Percentiles rank a stretch among this genome's conserved stretches.
Conservation (phyloP, 495 filamentous ascomycete species). For the Halenospora varia region DNA sequence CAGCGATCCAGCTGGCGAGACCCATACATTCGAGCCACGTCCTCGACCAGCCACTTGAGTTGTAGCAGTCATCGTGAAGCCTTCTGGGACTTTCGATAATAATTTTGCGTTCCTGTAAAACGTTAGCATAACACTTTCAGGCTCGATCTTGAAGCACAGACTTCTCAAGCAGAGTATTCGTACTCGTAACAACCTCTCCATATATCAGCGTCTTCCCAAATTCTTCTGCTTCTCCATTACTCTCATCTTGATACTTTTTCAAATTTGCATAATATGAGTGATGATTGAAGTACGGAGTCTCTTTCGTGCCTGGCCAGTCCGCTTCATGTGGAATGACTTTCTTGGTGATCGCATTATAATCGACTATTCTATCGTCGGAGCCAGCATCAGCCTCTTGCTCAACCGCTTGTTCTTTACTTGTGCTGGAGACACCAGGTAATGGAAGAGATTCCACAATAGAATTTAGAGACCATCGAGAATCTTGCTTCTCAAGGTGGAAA, state of each 20-base stretch:
- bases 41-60: constrained; percentile 89
- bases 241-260: constrained; percentile 56
- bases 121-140: constrained; percentile 23
- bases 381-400: constrained; percentile 29
- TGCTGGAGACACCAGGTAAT: constrained; percentile 3
- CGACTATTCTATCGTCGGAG: constrained; percentile 55
- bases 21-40: constrained; percentile 90
- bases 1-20: constrained; percentile 81
- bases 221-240: constrained; percentile 45
- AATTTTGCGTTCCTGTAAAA: constrained; percentile 65
- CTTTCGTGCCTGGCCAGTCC: constrained; percentile 64
- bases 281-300: constrained; percentile 89
- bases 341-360: constrained; percentile 74
- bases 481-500: constrained; percentile 66
- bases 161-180: constrained; percentile 94
- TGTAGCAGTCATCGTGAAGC: constrained; percentile 88
- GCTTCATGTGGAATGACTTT: constrained; percentile 64
- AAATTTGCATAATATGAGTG: constrained; percentile 73
- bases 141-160: constrained; percentile 32
- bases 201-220: constrained; percentile 84
- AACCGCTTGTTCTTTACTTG: constrained; percentile 23
- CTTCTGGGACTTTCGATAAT: constrained; percentile 70
- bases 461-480: constrained; percentile 58
- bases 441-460: constrained; percentile 48
- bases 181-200: constrained; percentile 90